Percentiles rank a stretch among this genome's conserved stretches.
phyloP scores from a whole-genome alignment of 805 yeast species.

The Hagleromyces aurorensis region DNA sequence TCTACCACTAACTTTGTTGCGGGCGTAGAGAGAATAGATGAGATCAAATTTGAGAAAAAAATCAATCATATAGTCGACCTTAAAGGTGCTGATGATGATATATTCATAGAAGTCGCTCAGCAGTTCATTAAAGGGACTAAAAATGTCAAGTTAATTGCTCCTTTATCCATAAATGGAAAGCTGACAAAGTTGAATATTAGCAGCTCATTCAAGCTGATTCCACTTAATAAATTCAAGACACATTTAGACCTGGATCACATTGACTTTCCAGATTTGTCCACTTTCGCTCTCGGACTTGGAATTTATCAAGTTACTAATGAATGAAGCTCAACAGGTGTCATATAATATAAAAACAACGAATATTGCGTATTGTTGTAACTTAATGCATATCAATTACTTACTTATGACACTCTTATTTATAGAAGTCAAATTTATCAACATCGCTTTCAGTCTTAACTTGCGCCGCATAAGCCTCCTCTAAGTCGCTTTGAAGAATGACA shows the following conservation, averaged over 20 bases:
- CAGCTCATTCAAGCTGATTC: constrained; percentile 7
- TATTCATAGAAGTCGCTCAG: constrained; percentile 19
- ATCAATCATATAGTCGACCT: constrained; percentile 35
- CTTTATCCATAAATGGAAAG: constrained; percentile 13
- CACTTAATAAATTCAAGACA: constrained; percentile 32
- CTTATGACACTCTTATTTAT: too few relatives aligned
- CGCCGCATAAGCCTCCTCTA: constrained; percentile 95
- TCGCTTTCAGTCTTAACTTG: constrained; percentile 95
- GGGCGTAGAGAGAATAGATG: constrained; percentile 18
- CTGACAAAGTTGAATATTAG: constrained; percentile 3
- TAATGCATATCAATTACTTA: constrained; percentile 5
- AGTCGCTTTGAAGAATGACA: constrained; percentile 89
- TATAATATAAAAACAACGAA: background rate
- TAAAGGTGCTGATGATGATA: constrained; percentile 36
- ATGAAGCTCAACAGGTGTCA: background rate
- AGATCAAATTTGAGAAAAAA: constrained; percentile 8
- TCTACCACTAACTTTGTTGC: constrained; percentile 18
- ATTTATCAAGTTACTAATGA: constrained; percentile 35
- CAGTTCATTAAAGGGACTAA: constrained; percentile 8
- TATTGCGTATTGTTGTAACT: constrained; percentile 2
- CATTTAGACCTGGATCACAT: constrained; percentile 75
- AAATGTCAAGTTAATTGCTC: constrained; percentile 12
- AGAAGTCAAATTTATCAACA: constrained; percentile 95
- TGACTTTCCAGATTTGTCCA: constrained; percentile 39
- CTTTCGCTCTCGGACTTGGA: constrained; percentile 57